Evolutionary conservation across 2,329 filamentous ascomycete species (phyloP), one percentile per base, ranked within the genome.

Genomic region (Karstenula rhodostoma): DNA sequence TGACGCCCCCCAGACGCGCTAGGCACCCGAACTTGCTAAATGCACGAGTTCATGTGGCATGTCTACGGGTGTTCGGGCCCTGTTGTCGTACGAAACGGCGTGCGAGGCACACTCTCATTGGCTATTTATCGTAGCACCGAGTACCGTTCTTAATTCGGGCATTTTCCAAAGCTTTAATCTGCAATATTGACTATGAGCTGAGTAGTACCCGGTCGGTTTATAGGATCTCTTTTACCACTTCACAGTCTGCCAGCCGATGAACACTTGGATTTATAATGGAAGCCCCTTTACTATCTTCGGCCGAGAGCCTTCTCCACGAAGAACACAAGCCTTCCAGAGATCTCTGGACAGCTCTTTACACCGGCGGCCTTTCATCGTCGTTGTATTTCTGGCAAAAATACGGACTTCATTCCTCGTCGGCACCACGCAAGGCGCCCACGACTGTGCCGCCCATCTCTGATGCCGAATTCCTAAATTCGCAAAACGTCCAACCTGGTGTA

Each of bases 401-500:
- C 42, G 42, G 42, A 44, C 42, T 44, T 44, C 3, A 19, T 23
- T 44, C 42, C 19, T 44, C 42, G 42, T 10, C 42, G 19, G 10
- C 19, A 23, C 8, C 42, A 23, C 19, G 10, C 42, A 19, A 44
- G 19, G 42, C n/a, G 42, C 42, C 42, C n/a, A 19, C 42, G 7
- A 44, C 42, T 44, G 42, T 19, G 19, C 42, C 23, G 42, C 42
- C 42, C 42, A n/a, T 44, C n/a, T 44, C n/a, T 44, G 19, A 44
- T 23, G 42, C 42, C 42, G 42, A 44, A 10, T 44, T 44, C n/a
- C 42, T 44, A 10, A 44, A 44, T 23, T 23, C 42, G 19, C 19
- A 44, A 23, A 44, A 44, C 19, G 10, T 44, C 42, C 42, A 44
- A 44, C 42, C 42, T 9, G 42, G 19, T 44, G 42, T 44, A 10